These are phyloP conservation scores for Friedmanniomyces simplex DNA, from an alignment of 495 filamentous ascomycete species.

Conservation along the genomic window DNA sequence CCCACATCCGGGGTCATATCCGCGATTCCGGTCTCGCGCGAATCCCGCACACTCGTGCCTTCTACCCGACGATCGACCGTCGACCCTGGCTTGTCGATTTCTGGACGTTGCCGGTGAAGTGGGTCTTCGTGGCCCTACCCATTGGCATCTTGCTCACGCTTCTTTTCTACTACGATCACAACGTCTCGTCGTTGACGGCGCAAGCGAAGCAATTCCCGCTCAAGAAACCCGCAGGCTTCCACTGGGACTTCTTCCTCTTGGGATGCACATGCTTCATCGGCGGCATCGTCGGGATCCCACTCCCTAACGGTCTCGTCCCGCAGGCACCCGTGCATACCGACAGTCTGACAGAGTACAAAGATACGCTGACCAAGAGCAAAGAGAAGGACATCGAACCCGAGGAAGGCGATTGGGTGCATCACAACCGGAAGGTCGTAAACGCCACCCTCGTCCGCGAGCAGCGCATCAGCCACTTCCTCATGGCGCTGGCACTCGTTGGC, in stretches of 20 bases:
- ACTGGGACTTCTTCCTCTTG: constrained; percentile 91
- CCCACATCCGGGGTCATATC: constrained; percentile 27
- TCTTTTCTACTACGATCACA: constrained; percentile 86
- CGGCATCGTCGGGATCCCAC: constrained; percentile 76
- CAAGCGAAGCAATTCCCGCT: constrained; percentile 91
- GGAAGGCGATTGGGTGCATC: constrained; percentile 27
- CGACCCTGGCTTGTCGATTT: constrained; percentile 78
- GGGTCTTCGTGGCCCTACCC: constrained; percentile 80
- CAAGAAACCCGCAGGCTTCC: constrained; percentile 84
- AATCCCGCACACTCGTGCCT: constrained; percentile 44
- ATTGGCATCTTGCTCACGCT: constrained; percentile 80
- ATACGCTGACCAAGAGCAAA: constrained; percentile 18
- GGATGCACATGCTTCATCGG: constrained; percentile 77
- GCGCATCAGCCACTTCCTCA: constrained; percentile 73
- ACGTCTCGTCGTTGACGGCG: constrained; percentile 52
- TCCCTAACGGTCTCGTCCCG: constrained; percentile 70
- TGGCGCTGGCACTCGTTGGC: constrained; percentile 72
- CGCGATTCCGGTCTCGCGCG: constrained; percentile 24
- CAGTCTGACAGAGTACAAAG: constrained; percentile 11
- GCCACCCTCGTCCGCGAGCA: constrained; percentile 72
- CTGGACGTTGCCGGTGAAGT: constrained; percentile 65
- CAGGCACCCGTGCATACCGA: constrained; percentile 92
- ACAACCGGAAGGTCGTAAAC: constrained; percentile 49
- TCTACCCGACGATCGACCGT: constrained; percentile 70
- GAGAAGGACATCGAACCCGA: constrained; percentile 31